A percentile compares a stretch with the other conserved stretches of the same genome.
Conservation (phyloP, 1,284 basidiomycete species). For the Apiotrichum siamense region DNA sequence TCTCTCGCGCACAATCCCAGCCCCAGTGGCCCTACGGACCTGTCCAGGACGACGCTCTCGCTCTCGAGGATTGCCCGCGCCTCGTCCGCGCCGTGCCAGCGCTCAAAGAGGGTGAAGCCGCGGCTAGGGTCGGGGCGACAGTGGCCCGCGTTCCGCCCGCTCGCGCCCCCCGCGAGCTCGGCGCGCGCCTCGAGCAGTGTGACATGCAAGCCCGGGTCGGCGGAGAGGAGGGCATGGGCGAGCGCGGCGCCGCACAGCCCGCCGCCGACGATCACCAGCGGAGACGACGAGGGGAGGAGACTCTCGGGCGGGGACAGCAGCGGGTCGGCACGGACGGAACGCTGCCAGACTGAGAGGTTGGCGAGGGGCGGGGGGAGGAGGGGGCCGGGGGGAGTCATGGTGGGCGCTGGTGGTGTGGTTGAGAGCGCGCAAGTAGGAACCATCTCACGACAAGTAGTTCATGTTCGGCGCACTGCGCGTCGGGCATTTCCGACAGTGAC, state of each 20-base stretch:
- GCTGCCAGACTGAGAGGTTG: conserved; percentile 37
- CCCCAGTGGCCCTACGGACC: too few relatives aligned
- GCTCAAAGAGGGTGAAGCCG: conserved; percentile 32
- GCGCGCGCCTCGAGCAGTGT: conserved; percentile 42
- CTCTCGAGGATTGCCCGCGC: conserved; percentile 16
- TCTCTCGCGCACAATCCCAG: too few relatives aligned
- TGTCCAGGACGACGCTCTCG: conserved; percentile 3
- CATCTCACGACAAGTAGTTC: too few relatives aligned
- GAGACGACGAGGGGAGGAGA: conserved; percentile 23
- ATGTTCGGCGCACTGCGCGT: too few relatives aligned
- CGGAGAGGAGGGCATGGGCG: conserved; percentile 23
- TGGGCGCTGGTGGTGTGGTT: too few relatives aligned
- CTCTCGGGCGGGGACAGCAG: conserved; percentile 23
- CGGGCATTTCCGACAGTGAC: too few relatives aligned
- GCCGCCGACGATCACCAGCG: conserved; percentile 37
- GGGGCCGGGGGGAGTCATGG: neutral
- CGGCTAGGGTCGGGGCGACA: conserved; percentile 37
- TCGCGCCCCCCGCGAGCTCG: conserved; percentile 41
- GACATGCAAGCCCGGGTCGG: conserved; percentile 4
- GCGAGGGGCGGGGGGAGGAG: conserved; percentile 19
- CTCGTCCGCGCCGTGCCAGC: conserved; percentile 26
- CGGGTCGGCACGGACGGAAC: conserved; percentile 26
- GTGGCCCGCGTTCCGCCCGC: conserved; percentile 43
- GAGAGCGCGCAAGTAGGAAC: too few relatives aligned
- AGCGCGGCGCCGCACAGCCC: conserved; percentile 34